Percentiles rank a stretch among this genome's conserved stretches.
Conservation (phyloP, 164 flowering plant genomes). For the Vitis rupestris region DNA sequence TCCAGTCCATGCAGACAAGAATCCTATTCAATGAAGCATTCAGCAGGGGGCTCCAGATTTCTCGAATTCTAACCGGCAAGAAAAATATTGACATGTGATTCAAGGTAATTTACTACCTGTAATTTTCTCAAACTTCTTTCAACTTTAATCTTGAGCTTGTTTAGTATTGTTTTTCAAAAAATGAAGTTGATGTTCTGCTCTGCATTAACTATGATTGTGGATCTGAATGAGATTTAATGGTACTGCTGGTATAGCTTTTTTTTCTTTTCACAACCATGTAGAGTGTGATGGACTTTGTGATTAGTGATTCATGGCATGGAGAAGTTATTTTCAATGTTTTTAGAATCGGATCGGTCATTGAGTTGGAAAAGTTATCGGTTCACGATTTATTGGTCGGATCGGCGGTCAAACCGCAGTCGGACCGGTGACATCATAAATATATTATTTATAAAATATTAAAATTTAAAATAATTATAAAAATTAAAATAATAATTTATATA, state of each 20-base stretch:
- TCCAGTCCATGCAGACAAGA: constrained; percentile 91
- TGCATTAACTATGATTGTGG: neutral
- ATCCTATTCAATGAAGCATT: constrained; percentile 93
- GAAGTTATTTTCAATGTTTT: no score
- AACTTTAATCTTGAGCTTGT: neutral
- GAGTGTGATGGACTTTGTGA: neutral
- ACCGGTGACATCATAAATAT: no score
- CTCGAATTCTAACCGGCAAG: constrained; percentile 75
- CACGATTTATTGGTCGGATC: no score
- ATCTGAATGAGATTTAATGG: neutral
- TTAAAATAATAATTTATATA: no score
- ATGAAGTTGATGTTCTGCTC: neutral
- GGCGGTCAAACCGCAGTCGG: no score
- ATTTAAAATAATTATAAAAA: no score
- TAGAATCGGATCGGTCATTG: no score
- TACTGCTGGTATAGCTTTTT: neutral
- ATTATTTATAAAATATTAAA: no score
- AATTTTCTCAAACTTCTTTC: neutral
- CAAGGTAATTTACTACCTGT: constrained; percentile 31
- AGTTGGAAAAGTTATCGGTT: no score
- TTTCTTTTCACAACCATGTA: neutral
- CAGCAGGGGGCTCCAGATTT: constrained; percentile 91
- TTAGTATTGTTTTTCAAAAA: neutral
- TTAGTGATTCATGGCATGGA: neutral
- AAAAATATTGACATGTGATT: constrained; percentile 32